A percentile compares a stretch with the other conserved stretches of the same genome.
Evolutionary conservation across 805 yeast species (phyloP).

Genomic region (Soucietia sequanensis): DNA sequence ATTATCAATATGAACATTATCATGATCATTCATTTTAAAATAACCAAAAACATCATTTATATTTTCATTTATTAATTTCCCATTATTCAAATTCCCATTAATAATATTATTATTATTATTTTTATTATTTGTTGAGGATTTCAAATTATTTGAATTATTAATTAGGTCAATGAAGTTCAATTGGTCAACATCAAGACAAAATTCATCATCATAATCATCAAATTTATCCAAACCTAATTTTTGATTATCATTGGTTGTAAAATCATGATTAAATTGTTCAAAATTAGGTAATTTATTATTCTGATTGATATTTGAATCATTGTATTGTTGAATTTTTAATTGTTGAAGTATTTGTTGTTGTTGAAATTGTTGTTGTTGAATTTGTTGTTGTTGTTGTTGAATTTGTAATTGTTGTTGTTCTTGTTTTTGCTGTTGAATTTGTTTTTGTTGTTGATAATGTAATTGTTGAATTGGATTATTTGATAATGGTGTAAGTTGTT

Average conservation of each 20-base stretch:
- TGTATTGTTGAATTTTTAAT: conserved; percentile 1
- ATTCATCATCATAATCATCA: conserved; percentile 43
- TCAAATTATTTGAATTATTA: too few relatives aligned
- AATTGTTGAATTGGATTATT: conserved; percentile 4
- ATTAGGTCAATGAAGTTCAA: conserved; percentile 18
- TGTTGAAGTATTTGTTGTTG: conserved; percentile 2
- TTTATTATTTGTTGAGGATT: too few relatives aligned
- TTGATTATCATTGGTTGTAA: background rate
- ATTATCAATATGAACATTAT: too few relatives aligned
- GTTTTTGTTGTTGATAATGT: conserved; percentile 2
- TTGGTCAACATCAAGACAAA: conserved; percentile 43
- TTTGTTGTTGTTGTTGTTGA: conserved; percentile 1
- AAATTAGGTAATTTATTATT: conserved; percentile 3
- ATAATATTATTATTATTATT: too few relatives aligned
- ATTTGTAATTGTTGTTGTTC: too few relatives aligned
- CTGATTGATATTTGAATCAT: too few relatives aligned
- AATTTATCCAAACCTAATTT: conserved; percentile 1
- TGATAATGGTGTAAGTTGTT: background rate
- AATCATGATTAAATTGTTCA: conserved; percentile 7
- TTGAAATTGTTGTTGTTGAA: conserved; percentile 4
- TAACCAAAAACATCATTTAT: conserved; percentile 8
- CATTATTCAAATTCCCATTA: too few relatives aligned
- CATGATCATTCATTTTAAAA: conserved; percentile 1
- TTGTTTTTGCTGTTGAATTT: conserved; percentile 3
- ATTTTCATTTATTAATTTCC: too few relatives aligned